Evolutionary conservation across 2,329 filamentous ascomycete genomes (phyloP), one percentile per base, ranked within the genome.

Genomic region (Pseudocercospora fijiensis): DNA sequence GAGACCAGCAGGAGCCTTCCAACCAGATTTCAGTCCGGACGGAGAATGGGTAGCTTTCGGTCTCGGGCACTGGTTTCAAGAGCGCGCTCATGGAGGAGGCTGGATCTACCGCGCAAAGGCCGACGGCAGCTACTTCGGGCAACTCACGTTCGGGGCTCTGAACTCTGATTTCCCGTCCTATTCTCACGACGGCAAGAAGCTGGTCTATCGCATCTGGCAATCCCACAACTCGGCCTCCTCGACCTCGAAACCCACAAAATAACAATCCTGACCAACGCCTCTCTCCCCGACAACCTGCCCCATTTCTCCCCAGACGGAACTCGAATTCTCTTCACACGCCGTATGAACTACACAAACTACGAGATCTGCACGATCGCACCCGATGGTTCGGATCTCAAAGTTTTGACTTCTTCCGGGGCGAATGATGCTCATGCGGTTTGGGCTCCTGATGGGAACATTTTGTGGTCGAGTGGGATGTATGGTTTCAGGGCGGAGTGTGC

Each of bases 361-460:
- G 62, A 67, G 10, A 57, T 67, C 57, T 65, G 55, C 57, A 65
- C 63, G 0, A 65, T 67, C 4, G 27, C 28, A 1, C 58, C 65
- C n/a, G 60, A 67, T 28, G 65, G 62, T 2, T 58, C 62, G 11
- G 65, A 65, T n/a, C 27, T 61, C n/a, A 53, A 61, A n/a, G 51
- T 57, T 13, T 49, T 67, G 52, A 65, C 65, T 3, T 41, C 57
- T 1, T 63, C 59, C 28, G 61, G 53, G 1, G 62, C 65, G 2
- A 65, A 65, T 24, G 65, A 67, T 57, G 65, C 56, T 4, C 65
- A 67, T 58, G 62, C 65, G 0, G 63, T 62, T 4, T 63, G 61
- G 61, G 58, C 53, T 7, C 11, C 47, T 11, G 64, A 66, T 60
- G 58, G 53, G 10, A 30, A 41, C 16, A 63, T 67, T 26, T 13